Conservation (phyloP, 2,329 filamentous ascomycete genomes). For the Fusarium cyanostomum region DNA sequence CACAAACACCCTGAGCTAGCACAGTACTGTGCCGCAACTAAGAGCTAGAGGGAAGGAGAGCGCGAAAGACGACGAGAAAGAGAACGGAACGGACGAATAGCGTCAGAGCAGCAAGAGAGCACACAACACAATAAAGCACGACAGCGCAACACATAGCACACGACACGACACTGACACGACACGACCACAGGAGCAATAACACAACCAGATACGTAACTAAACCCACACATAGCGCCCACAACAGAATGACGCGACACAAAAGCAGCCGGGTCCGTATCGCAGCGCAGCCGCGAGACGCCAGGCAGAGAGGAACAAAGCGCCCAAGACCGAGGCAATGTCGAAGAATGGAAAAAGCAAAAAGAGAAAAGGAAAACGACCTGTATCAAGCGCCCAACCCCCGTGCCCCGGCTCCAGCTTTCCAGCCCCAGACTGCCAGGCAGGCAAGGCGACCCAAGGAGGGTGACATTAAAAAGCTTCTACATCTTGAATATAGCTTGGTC, state of each 20-base stretch:
- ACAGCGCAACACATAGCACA: slow-evolving; percentile 39
- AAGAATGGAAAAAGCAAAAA: slow-evolving; percentile 21
- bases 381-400: slow-evolving; percentile 26
- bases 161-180: slow-evolving; percentile 38
- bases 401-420: slow-evolving; percentile 19
- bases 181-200: slow-evolving; percentile 31
- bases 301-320: slow-evolving; percentile 15
- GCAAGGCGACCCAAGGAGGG: not conserved
- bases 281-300: slow-evolving; percentile 29
- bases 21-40: slow-evolving; percentile 41
- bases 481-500: slow-evolving; percentile 17
- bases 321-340: slow-evolving; percentile 15
- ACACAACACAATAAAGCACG: slow-evolving; percentile 38
- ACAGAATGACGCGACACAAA: slow-evolving; percentile 32
- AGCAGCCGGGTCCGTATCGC: slow-evolving; percentile 11
- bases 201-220: slow-evolving; percentile 21
- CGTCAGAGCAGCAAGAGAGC: slow-evolving; percentile 30
- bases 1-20: slow-evolving; percentile 22
- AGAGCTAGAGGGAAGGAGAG: slow-evolving; percentile 34
- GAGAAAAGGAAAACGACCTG: slow-evolving; percentile 6
- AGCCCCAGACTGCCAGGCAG: slow-evolving; percentile 15
- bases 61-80: slow-evolving; percentile 22
- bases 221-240: slow-evolving; percentile 19
- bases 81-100: slow-evolving; percentile 26
- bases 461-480: slow-evolving; percentile 7